Evolutionary conservation across 1,284 basidiomycete genomes (phyloP).

Genomic region (Volvariella surrecta): DNA sequence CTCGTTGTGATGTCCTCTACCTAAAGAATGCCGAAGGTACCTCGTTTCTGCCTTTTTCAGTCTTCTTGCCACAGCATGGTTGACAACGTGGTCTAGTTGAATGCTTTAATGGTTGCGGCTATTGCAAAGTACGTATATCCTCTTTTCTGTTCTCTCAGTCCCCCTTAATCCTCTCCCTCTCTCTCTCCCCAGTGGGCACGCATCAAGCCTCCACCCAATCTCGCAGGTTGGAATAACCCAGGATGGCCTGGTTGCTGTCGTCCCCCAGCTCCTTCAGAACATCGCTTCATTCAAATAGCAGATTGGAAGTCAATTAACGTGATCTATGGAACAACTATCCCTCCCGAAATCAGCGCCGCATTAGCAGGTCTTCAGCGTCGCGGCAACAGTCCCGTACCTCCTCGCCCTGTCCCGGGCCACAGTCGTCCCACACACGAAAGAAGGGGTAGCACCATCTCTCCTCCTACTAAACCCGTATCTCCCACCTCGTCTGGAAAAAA

Average conservation of each 20-base stretch:
- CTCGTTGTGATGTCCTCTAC: constrained; percentile 64
- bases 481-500: constrained; percentile 28
- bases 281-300: constrained; percentile 53
- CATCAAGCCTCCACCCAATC: constrained; percentile 42
- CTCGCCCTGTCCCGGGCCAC: constrained; percentile 12
- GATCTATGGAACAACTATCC: constrained; percentile 62
- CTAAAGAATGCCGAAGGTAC: constrained; percentile 78
- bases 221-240: constrained; percentile 50
- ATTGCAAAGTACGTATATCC: constrained; percentile 60
- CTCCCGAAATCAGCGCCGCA: constrained; percentile 55
- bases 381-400: constrained; percentile 17
- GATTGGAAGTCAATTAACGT: constrained; percentile 73
- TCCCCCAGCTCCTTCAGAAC: constrained; percentile 49
- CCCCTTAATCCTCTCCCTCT: constrained; percentile 13
- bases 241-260: constrained; percentile 84
- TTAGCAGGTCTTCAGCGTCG: constrained; percentile 43
- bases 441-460: constrained; percentile 34
- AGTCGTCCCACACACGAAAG: constrained; percentile 29
- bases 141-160: constrained; percentile 10
- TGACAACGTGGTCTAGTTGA: constrained; percentile 38
- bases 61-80: constrained; percentile 8
- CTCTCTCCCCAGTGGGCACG: constrained; percentile 52
- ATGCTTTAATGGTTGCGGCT: constrained; percentile 77
- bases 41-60: constrained; percentile 10
- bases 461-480: constrained; percentile 19